phyloP scores from a whole-genome alignment of 2,329 filamentous ascomycete genomes.

The Aureobasidium namibiae region DNA sequence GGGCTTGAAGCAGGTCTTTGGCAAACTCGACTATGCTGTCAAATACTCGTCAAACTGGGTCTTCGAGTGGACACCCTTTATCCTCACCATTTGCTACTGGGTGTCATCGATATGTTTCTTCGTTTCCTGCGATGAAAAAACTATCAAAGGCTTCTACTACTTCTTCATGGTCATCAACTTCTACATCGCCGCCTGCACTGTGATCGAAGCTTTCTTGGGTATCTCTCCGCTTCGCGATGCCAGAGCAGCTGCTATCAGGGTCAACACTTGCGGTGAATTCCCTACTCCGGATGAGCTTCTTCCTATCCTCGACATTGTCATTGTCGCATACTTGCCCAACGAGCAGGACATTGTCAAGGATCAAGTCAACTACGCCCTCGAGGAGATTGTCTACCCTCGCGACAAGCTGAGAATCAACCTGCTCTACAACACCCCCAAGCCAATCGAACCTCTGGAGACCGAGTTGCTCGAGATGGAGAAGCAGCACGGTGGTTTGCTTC shows the following conservation, averaged over 20 bases:
- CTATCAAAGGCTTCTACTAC: conserved; percentile 26
- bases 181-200: conserved; percentile 23
- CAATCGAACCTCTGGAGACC: conserved; percentile 40
- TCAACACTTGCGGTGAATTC: conserved; percentile 19
- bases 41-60: conserved; percentile 22
- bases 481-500: conserved; percentile 31
- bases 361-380: conserved; percentile 38
- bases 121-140: conserved; percentile 20
- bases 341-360: conserved; percentile 44
- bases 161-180: conserved; percentile 28
- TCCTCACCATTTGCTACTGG: conserved; percentile 23
- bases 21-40: neutral
- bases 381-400: conserved; percentile 39
- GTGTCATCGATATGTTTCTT: conserved; percentile 24
- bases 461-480: conserved; percentile 32
- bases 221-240: conserved; percentile 24
- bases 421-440: conserved; percentile 41
- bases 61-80: conserved; percentile 24
- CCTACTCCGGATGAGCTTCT: conserved; percentile 24
- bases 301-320: conserved; percentile 38
- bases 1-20: neutral
- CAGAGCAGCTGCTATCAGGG: conserved; percentile 21
- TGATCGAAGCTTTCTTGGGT: conserved; percentile 25
- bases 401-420: conserved; percentile 41
- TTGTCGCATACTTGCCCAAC: conserved; percentile 44